Evolutionary conservation across 306 rosid genomes (phyloP), one percentile per base, ranked within the genome.

Genomic region (Geum urbanum): DNA sequence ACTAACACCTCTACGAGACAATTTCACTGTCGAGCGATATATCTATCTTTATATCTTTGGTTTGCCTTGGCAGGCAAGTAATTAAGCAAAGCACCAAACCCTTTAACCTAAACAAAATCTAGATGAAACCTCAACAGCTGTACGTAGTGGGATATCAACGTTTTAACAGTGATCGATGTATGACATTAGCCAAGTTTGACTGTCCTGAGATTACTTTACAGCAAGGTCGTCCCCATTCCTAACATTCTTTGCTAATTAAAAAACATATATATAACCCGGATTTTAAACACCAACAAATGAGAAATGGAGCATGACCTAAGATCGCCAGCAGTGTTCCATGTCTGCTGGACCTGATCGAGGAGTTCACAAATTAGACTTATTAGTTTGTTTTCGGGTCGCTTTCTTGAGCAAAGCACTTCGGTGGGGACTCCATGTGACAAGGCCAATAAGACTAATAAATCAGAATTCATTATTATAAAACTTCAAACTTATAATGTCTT

Each of bases 61-160:
- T 57, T 41, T 51, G 35, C 70, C 74, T 77, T 77, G 40, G 56
- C 47, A 37, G 50, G 67, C 76, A 77, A 77, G 80, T 32, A 45
- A 32, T 32, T 32, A 32, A 65, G 39, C 13, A 18, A 44, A 70
- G 27, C 72, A 60, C 66, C 55, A 44, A 22, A 11, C 63, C 41
- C 18, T 12, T 24, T 1, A 56, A 57, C 9, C 27, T 8, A 66
- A 66, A 51, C 64, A 64, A 22, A 65, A 49, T 27, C 77, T 18
- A 3, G 3, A 32, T 2, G 37, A 32, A 32, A 32, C 37, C 37
- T 32, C 19, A 11, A 77, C 35, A 51, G 45, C 71, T 66, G 44
- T 11, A 41, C 8, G 12, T 27, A 7, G 15, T 24, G 16, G 41
- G 50, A 15, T 5, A 50, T 41, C 39, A 11, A 32, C 37, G 62